Conservation (phyloP, 2,329 filamentous ascomycete species). For the Tolypocladium tropicale region DNA sequence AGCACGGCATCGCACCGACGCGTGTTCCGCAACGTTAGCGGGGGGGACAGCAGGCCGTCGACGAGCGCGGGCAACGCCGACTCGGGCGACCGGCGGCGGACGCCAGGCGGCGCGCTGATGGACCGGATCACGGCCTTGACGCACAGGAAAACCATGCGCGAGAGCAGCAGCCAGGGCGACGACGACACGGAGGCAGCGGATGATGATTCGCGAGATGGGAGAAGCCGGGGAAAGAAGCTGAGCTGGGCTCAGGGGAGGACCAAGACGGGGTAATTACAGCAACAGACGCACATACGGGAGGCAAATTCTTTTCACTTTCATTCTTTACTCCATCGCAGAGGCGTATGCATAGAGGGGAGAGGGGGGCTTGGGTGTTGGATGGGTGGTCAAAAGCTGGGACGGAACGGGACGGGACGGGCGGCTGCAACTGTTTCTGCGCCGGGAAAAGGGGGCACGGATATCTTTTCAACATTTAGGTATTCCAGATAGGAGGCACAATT, state of each 20-base stretch:
- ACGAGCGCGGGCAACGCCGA: slow-evolving; percentile 21
- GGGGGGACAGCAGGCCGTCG: slow-evolving; percentile 14
- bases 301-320: neutral
- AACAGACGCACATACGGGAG: neutral
- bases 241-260: slow-evolving; percentile 8
- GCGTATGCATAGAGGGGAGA: neutral
- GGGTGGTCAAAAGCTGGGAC: neutral
- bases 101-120: slow-evolving; percentile 19
- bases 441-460: too few species aligned
- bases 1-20: slow-evolving; percentile 10
- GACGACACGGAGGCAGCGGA: slow-evolving; percentile 12
- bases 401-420: neutral
- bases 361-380: neutral
- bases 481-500: too few species aligned
- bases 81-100: slow-evolving; percentile 15
- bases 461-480: too few species aligned
- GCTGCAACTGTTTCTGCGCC: too few species aligned
- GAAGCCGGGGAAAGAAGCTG: slow-evolving; percentile 2
- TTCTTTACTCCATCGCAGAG: neutral
- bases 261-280: slow-evolving; percentile 6
- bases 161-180: slow-evolving; percentile 10
- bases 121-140: slow-evolving; percentile 25
- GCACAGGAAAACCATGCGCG: slow-evolving; percentile 15
- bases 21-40: slow-evolving; percentile 6
- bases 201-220: slow-evolving; percentile 8